Conservation (phyloP, 73 alveolate species). For the Blepharisma stoltei region DNA sequence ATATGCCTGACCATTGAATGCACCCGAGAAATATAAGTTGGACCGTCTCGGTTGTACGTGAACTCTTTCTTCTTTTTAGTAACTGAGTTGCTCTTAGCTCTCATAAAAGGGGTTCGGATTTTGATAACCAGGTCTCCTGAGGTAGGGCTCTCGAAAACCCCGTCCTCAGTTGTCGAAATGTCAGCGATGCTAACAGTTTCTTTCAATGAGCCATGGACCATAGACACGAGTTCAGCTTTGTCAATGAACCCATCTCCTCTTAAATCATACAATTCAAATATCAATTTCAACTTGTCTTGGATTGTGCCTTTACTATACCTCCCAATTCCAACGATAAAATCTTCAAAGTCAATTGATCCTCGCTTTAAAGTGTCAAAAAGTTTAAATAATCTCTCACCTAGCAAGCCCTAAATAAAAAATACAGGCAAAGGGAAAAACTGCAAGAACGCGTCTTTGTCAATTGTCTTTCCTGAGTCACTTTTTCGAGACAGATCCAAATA, state of each 20-base stretch:
- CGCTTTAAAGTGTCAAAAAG: background rate
- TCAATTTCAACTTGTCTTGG: background rate
- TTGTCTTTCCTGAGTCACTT: background rate
- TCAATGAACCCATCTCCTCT: background rate
- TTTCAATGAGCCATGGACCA: too few relatives aligned
- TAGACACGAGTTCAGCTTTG: too few relatives aligned
- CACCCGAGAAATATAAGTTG: too few relatives aligned
- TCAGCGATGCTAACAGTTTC: too few relatives aligned
- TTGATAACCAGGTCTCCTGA: too few relatives aligned
- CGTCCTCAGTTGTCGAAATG: too few relatives aligned
- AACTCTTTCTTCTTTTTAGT: too few relatives aligned
- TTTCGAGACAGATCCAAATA: background rate
- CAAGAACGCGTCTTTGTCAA: background rate
- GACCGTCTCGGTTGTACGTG: too few relatives aligned
- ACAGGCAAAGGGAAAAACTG: background rate
- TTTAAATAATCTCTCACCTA: slow-evolving; percentile 5
- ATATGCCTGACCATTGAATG: too few relatives aligned
- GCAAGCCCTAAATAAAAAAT: slow-evolving; percentile 15
- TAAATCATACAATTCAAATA: background rate
- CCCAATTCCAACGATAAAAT: background rate
- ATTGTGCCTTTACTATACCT: background rate
- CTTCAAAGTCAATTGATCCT: background rate
- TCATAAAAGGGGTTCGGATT: too few relatives aligned
- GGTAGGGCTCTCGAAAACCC: too few relatives aligned
- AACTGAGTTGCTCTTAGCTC: too few relatives aligned